Base-by-base conservation (phyloP, 2,329 filamentous ascomycete genomes). In the Nigrograna mackinnonii region DNA sequence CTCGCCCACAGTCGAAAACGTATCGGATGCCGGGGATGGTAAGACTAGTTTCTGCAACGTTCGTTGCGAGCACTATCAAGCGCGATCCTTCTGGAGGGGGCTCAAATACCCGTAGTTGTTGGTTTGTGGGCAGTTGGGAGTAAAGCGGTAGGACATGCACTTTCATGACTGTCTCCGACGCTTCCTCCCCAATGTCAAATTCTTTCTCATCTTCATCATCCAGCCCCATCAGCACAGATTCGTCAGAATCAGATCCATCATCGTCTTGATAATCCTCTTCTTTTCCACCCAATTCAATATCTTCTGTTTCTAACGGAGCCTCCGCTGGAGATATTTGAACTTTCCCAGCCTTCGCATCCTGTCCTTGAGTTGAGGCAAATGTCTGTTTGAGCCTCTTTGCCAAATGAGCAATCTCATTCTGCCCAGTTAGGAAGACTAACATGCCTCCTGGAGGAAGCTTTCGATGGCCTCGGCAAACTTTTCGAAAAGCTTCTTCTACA, bases 21-120 rank as follows among this genome's bases (percentile, higher is more conserved):
- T 96, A 99, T 46, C 89, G 84, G 47, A 95, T 91, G 2, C 91
- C 91, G 0, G 94, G 92, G 43, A 99, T 99, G 1, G 94, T 99
- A 64, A 99, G 79, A 80, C 89, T 95, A 0, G 94, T 99, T 69
- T 99, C 94, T 0, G 94, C 94, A 33, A 99, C 90, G 68, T 99
- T 99, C 32, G 94, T 99, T 1, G 94, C 91, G 30, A 99, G 73
- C 4, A 99, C 87, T 38, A 99, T 88, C 18, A 94, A 79, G 6
- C 94, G 84, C 6, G 87, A 87, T 13, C 87, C 88, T 41, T 91
- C 87, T 1, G 92, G 91, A 1, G 89, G 82, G 0, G 86, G 78
- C 50, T 96, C 86, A 57, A 99, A 99, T 7, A 99, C 90, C 45
- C 84, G 83, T 63, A 96, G 79, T 69, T 99, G 94, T 58, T 97